Base-by-base conservation (phyloP, 345 rosid species). In the Bruguiera parviflora region DNA sequence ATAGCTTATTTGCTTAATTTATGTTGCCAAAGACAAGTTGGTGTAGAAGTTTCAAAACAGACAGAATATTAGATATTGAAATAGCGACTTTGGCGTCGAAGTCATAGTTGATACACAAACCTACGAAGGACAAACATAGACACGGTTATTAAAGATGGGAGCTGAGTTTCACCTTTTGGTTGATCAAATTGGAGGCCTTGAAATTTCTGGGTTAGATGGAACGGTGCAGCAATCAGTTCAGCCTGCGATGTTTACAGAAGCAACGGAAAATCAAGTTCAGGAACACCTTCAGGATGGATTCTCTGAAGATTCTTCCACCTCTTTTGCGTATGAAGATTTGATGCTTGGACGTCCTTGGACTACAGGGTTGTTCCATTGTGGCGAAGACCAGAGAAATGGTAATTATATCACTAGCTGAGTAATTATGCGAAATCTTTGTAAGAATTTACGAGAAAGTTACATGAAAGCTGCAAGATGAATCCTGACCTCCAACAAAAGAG, bases 311-410 rank as follows among this genome's bases (percentile, higher is more conserved):
- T 49, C 27, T 24, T 22, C 55, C 7, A 1, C 65, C 61, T 9
- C 35, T 51, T 67, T 37, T 6, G 39, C 33, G n/a, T 72, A 57
- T 56, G 73, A 70, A 64, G 69, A 71, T 51, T 55, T 71, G 46
- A 60, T 59, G 22, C 51, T 74, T 63, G 84, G 83, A 29, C 69
- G 16, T 63, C 80, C 86, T 25, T 85, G 87, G 87, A 63, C 72
- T 2, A 77, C 79, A 10, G 76, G 79, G 55, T 78, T 85, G 78
- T 83, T 78, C 46, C 79, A 83, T 60, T 85, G 85, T 53, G 77
- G 61, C 0, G 55, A 75, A 58, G 70, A 85, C 72, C 78, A 64
- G 63, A 71, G 59, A 70, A 85, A 81, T 51, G 87, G 89, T 79
- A 72, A 74, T 20, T 21, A 4, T 16, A 1, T 43, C 15, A 11